phyloP scores from a whole-genome alignment of 768 basidiomycete species.

The Boletus reticulatus region DNA sequence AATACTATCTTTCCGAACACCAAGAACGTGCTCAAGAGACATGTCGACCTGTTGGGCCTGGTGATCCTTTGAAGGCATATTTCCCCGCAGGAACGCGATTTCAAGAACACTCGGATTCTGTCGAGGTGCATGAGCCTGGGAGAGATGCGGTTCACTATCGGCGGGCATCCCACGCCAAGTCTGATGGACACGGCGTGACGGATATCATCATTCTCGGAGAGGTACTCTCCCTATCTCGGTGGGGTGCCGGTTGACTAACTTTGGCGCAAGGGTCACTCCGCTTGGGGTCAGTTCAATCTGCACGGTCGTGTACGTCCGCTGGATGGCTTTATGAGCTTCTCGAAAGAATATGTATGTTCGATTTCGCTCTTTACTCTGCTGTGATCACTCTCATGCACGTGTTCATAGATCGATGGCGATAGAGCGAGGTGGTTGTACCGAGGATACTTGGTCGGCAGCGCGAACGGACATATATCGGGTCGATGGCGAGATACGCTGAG shows the following conservation, averaged over 20 bases:
- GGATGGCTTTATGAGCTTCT: slow-evolving; percentile 77
- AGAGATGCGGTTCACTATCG: slow-evolving; percentile 30
- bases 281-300: slow-evolving; percentile 86
- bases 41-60: slow-evolving; percentile 44
- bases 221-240: slow-evolving; percentile 35
- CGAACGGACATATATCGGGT: slow-evolving; percentile 71
- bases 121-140: slow-evolving; percentile 48
- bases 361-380: background rate
- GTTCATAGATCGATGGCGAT: slow-evolving; percentile 56
- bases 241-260: slow-evolving; percentile 3
- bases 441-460: slow-evolving; percentile 73
- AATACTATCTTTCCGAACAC: slow-evolving; percentile 58
- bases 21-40: slow-evolving; percentile 11
- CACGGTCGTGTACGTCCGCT: slow-evolving; percentile 76
- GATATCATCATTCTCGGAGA: slow-evolving; percentile 78
- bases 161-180: slow-evolving; percentile 24
- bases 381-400: background rate
- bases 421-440: slow-evolving; percentile 86
- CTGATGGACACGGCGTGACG: slow-evolving; percentile 27
- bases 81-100: slow-evolving; percentile 55
- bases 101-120: slow-evolving; percentile 44
- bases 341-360: slow-evolving; percentile 76
- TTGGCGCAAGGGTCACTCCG: slow-evolving; percentile 75
- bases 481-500: slow-evolving; percentile 87
- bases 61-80: slow-evolving; percentile 62